Evolutionary conservation across 441 rosid species (phyloP).

Genomic region (Pelargonium fulgidum): DNA sequence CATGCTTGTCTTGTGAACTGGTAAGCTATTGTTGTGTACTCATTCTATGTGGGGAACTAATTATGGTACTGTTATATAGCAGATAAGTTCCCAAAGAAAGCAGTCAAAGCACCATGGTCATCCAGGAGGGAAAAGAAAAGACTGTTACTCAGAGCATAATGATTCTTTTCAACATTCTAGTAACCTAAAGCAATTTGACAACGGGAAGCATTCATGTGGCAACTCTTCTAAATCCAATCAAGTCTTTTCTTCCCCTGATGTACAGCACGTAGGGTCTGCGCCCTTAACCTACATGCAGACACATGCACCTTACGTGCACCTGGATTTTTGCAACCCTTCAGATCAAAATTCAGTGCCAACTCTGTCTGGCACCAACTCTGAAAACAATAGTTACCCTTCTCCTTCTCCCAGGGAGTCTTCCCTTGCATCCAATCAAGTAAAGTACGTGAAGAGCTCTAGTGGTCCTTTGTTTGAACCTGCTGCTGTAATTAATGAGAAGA

Average conservation of each 20-base stretch:
- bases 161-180: slow-evolving; percentile 32
- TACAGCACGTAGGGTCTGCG: slow-evolving; percentile 24
- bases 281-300: slow-evolving; percentile 27
- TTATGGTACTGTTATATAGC: slow-evolving; percentile 22
- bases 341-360: slow-evolving; percentile 47
- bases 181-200: slow-evolving; percentile 32
- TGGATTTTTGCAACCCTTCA: slow-evolving; percentile 31
- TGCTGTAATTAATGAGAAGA: slow-evolving; percentile 26
- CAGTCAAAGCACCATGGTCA: slow-evolving; percentile 36
- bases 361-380: slow-evolving; percentile 43
- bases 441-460: slow-evolving; percentile 39
- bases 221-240: slow-evolving; percentile 23
- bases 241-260: slow-evolving; percentile 26
- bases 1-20: slow-evolving; percentile 4
- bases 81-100: slow-evolving; percentile 40
- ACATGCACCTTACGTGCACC: slow-evolving; percentile 24
- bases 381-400: slow-evolving; percentile 37
- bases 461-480: slow-evolving; percentile 34
- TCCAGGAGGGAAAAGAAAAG: slow-evolving; percentile 41
- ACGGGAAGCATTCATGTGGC: slow-evolving; percentile 22
- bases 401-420: slow-evolving; percentile 46
- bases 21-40: neutral
- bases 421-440: slow-evolving; percentile 51
- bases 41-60: slow-evolving; percentile 7
- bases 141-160: slow-evolving; percentile 33